phyloP scores from a whole-genome alignment of 169 alveolate genomes.

The Plasmodium gonderi region DNA sequence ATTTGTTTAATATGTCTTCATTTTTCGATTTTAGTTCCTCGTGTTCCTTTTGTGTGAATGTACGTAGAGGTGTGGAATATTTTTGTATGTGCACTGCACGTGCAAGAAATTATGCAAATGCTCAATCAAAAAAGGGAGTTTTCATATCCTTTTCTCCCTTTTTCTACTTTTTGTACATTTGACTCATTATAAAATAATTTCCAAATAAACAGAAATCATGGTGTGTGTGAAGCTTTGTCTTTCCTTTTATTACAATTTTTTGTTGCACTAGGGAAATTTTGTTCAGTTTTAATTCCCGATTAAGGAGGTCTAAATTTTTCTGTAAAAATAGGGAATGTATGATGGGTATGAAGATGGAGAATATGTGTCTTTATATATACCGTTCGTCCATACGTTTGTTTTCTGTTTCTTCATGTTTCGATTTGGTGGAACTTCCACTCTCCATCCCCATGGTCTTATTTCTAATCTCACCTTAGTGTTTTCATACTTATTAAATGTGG shows the following conservation, averaged over 20 bases:
- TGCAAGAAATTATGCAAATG: not conserved
- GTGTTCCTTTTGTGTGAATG: conserved; percentile 19
- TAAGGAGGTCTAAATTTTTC: conserved; percentile 57
- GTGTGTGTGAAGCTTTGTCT: not conserved
- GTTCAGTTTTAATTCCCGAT: conserved; percentile 47
- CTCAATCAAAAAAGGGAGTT: not conserved
- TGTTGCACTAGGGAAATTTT: conserved; percentile 57
- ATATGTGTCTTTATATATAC: not conserved
- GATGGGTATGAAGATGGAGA: not conserved
- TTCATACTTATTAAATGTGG: conserved; percentile 37
- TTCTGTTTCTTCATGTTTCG: not conserved
- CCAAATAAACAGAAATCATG: not conserved
- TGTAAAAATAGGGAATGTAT: not conserved
- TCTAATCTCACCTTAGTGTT: conserved; percentile 33
- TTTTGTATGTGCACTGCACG: not conserved
- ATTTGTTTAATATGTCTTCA: conserved; percentile 50
- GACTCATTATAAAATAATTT: not conserved
- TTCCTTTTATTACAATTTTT: conserved; percentile 36
- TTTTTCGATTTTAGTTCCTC: conserved; percentile 56
- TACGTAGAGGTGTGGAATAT: not conserved
- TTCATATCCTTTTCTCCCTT: not conserved
- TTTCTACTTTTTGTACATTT: not conserved
- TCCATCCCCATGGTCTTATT: not conserved
- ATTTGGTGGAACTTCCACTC: not conserved
- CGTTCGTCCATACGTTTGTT: not conserved